A percentile compares a stretch with the other conserved stretches of the same genome.
Evolutionary conservation across 495 filamentous ascomycete genomes (phyloP).

Genomic region (Penicillium odoratum): DNA sequence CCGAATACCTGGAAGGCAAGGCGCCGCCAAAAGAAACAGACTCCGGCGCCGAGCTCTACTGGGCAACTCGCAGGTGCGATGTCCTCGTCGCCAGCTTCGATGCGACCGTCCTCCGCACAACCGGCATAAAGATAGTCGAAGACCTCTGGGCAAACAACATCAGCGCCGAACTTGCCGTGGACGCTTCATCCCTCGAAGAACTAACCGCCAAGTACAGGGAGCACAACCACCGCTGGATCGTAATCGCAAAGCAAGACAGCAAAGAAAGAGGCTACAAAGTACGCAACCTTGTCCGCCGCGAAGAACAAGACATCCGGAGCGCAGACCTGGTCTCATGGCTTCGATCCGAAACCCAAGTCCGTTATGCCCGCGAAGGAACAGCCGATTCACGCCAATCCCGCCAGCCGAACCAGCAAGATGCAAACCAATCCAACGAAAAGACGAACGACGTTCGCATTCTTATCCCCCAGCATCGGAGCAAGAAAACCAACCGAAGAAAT

Average conservation of each 20-base stretch:
- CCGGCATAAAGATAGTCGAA: slow-evolving; percentile 71
- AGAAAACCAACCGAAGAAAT: slow-evolving; percentile 83
- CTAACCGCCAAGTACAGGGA: slow-evolving; percentile 65
- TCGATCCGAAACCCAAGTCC: slow-evolving; percentile 77
- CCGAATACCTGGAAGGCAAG: slow-evolving; percentile 64
- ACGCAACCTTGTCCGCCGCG: slow-evolving; percentile 69
- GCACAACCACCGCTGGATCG: slow-evolving; percentile 81
- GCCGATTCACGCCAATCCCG: slow-evolving; percentile 46
- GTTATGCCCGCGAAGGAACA: slow-evolving; percentile 61
- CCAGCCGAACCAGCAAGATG: slow-evolving; percentile 46
- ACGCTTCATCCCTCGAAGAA: slow-evolving; percentile 71
- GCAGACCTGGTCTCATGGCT: slow-evolving; percentile 79
- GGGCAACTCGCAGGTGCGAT: slow-evolving; percentile 72
- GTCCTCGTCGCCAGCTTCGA: slow-evolving; percentile 88
- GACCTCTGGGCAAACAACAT: slow-evolving; percentile 82
- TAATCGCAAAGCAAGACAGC: slow-evolving; percentile 81
- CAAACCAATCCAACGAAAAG: slow-evolving; percentile 41
- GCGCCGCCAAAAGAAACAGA: slow-evolving; percentile 65
- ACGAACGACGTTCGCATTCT: slow-evolving; percentile 81
- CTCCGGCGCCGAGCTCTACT: slow-evolving; percentile 50
- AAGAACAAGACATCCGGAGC: slow-evolving; percentile 76
- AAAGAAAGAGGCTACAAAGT: slow-evolving; percentile 71
- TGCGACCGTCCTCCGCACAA: slow-evolving; percentile 68
- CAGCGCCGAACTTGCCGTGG: slow-evolving; percentile 84
- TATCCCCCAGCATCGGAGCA: slow-evolving; percentile 74